These are phyloP conservation scores for Astrephomene gubernaculifera DNA, from an alignment of 139 green algal species.

Conservation along the genomic window DNA sequence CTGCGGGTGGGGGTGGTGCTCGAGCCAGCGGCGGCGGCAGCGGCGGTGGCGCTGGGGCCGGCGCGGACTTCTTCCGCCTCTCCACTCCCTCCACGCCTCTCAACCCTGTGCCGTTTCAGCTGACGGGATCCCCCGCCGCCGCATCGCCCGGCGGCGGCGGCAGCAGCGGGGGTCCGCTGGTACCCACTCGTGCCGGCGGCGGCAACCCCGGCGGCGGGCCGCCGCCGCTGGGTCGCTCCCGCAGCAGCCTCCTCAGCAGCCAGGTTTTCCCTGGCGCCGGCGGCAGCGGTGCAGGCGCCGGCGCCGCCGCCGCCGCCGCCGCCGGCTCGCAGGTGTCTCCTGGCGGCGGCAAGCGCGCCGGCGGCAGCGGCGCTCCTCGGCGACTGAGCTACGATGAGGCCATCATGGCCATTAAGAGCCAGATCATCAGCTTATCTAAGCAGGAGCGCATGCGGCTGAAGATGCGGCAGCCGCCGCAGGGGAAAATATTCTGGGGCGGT, in stretches of 20 bases:
- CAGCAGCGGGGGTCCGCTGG: neutral
- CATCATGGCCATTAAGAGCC: slow-evolving; percentile 30
- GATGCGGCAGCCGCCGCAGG: neutral
- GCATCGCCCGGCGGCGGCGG: neutral
- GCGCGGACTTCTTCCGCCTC: slow-evolving; percentile 21
- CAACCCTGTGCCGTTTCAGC: neutral
- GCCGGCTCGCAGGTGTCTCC: no score
- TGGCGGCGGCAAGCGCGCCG: no score
- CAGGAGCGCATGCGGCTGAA: slow-evolving; percentile 11
- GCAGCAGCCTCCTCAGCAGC: slow-evolving; percentile 13
- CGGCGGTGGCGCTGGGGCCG: neutral
- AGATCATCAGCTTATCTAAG: slow-evolving; percentile 11
- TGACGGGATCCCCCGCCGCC: neutral
- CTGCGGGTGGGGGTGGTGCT: neutral
- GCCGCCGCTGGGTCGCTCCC: neutral
- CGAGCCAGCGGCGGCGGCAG: neutral
- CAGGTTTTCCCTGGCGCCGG: neutral
- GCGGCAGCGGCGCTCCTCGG: neutral
- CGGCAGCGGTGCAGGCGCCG: neutral
- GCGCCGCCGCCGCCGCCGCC: neutral
- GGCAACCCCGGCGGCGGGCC: neutral
- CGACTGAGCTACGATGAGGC: slow-evolving; percentile 38
- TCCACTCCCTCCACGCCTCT: slow-evolving; percentile 36
- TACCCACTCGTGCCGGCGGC: neutral
- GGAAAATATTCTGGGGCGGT: neutral